Conservation (phyloP, 2,329 filamentous ascomycete genomes). For the Stachybotrys echinatus region DNA sequence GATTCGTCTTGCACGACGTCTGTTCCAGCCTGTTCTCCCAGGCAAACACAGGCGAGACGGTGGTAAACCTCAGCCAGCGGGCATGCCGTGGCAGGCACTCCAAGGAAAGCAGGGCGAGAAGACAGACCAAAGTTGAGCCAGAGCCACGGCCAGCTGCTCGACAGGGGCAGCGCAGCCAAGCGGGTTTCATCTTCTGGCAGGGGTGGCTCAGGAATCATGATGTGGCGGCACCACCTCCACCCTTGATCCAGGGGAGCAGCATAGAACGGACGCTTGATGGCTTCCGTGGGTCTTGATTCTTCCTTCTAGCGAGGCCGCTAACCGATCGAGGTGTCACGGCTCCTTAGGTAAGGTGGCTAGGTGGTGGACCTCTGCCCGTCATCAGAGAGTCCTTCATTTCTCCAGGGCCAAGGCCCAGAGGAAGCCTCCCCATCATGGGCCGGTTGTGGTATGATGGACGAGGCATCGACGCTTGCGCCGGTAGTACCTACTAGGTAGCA, state of each 20-base stretch:
- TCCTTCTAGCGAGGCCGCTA: not conserved
- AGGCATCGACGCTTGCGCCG: too few relatives aligned
- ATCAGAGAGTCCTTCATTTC: conserved; percentile 10
- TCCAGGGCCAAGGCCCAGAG: not conserved
- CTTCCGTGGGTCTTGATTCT: too few relatives aligned
- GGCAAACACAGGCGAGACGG: too few relatives aligned
- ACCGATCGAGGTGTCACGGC: not conserved
- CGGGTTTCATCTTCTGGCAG: conserved; percentile 18
- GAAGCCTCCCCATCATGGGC: not conserved
- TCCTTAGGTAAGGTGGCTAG: not conserved
- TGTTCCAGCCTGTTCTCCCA: too few relatives aligned
- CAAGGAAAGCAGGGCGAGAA: too few relatives aligned
- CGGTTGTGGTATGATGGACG: too few relatives aligned
- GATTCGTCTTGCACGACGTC: too few relatives aligned
- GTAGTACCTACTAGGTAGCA: too few relatives aligned
- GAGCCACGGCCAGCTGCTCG: not conserved
- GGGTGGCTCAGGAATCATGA: conserved; percentile 4
- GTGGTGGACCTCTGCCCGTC: conserved; percentile 3
- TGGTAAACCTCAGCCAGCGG: too few relatives aligned
- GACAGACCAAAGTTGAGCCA: too few relatives aligned
- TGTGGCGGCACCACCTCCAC: not conserved
- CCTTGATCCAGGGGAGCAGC: not conserved
- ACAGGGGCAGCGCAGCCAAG: conserved; percentile 5
- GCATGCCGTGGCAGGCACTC: too few relatives aligned
- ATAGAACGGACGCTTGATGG: not conserved